Evolutionary conservation across 345 rosid species (phyloP).

Genomic region (Microthlaspi erraticum): DNA sequence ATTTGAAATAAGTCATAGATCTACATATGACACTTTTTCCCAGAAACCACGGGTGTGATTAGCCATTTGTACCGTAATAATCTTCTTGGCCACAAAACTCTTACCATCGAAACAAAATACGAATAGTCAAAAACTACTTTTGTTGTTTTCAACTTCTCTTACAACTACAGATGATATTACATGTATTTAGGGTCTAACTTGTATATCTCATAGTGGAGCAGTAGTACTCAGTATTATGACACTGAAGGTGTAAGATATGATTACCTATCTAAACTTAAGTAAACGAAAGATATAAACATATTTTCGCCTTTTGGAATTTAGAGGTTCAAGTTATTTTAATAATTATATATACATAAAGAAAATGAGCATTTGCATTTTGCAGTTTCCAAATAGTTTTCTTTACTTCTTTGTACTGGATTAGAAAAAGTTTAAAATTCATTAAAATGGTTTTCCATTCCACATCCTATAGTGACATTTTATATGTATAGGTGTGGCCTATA

Average conservation of each 20-base stretch:
- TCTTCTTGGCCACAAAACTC: too few relatives aligned
- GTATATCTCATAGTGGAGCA: background rate
- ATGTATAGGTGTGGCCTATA: background rate
- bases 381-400: background rate
- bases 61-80: too few relatives aligned
- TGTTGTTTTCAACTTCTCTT: background rate
- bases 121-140: background rate
- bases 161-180: background rate
- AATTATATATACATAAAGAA: background rate
- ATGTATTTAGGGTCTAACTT: background rate
- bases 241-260: too few relatives aligned
- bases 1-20: background rate
- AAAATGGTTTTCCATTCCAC: background rate
- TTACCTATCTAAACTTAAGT: too few relatives aligned
- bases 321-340: background rate
- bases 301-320: background rate
- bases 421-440: background rate
- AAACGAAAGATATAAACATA: background rate
- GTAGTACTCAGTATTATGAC: background rate
- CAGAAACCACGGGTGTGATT: too few relatives aligned
- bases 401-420: background rate
- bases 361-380: background rate
- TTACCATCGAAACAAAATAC: too few relatives aligned
- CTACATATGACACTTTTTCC: too few relatives aligned
- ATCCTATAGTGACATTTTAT: conserved; percentile 1